Base-by-base conservation (phyloP, 192 early-diverging fungal species). In the Coemansia guatemalensis region DNA sequence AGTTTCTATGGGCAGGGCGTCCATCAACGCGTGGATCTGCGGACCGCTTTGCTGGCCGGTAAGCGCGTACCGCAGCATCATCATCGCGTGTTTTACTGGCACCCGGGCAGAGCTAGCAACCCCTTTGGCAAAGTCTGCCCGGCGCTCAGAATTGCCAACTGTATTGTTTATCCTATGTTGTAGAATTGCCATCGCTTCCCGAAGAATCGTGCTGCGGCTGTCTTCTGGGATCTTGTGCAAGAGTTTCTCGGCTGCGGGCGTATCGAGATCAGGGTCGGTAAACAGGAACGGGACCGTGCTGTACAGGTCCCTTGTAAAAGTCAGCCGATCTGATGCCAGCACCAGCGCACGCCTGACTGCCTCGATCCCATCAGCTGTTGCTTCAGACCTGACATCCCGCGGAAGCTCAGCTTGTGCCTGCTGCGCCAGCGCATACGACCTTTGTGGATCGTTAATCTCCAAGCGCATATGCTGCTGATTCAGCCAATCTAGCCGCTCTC, bases 11-110 rank as follows among this genome's bases (percentile, higher is more conserved):
- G 68, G 29, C n/a, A 80, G 68, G 5, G 55, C 64, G 8, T 26
- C 48, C 55, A 82, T 48, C 5, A 82, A 55, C 1, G 70, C 74
- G 35, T 74, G 67, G 9, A 82, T 27, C 50, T 57, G 67, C 18
- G 80, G 80, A 0, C 80, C 80, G 4, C 57, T 64, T 12, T 57
- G 44, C 50, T 68, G 63, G 0, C 89, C 90, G 6, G 90, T 90
- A 2, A 90, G 78, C 4, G 79, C 82, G 65, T 85, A 88, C 21
- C 90, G 69, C 26, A 89, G 71, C 22, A 83, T 82, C 68, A 87
- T 84, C 89, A 88, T 85, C 4, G 84, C 81, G 8, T 83, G 81
- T 21, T 82, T 83, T 14, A 69, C 66, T 8, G 65, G 51, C 8
- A 73, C 76, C 1, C 73, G 64, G 41, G 75, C 69, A 12, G 53